A percentile compares a stretch with the other conserved stretches of the same genome.
phyloP scores from a whole-genome alignment of 257 asterid species.

The Solanum dulcamara region DNA sequence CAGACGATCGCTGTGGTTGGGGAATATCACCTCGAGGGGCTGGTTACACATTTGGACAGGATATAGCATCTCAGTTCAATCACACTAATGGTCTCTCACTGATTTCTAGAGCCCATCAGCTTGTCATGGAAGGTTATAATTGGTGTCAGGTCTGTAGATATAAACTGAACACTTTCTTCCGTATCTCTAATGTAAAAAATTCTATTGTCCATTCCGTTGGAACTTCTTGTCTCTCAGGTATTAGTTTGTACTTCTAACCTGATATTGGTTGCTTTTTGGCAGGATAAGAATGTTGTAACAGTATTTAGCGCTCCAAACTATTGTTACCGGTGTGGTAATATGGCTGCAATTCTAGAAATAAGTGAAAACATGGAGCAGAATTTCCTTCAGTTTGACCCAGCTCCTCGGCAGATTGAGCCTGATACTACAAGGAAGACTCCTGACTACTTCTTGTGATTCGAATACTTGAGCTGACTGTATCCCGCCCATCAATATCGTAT shows the following conservation, averaged over 20 bases:
- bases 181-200: not conserved
- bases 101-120: conserved; percentile 97
- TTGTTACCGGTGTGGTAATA: conserved; percentile 92
- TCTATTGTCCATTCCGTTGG: not conserved
- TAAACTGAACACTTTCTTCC: not conserved
- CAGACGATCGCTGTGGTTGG: conserved; percentile 96
- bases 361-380: conserved; percentile 94
- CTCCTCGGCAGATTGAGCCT: conserved; percentile 94
- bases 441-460: conserved; percentile 73
- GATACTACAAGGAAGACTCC: conserved; percentile 94
- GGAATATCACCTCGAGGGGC: conserved; percentile 99
- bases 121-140: conserved; percentile 96
- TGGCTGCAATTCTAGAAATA: conserved; percentile 95
- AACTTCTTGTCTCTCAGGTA: not conserved
- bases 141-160: conserved; percentile 84
- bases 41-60: conserved; percentile 97
- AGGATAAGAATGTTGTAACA: conserved; percentile 94
- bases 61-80: conserved; percentile 86
- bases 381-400: conserved; percentile 94
- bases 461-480: conserved; percentile 10
- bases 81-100: conserved; percentile 90
- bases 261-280: conserved; percentile 5
- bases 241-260: not conserved
- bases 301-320: conserved; percentile 94
- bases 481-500: conserved; percentile 21